Percentiles rank a stretch among this genome's conserved stretches.
Evolutionary conservation across 495 filamentous ascomycete species (phyloP).

Genomic region (Daldinia concentrica): DNA sequence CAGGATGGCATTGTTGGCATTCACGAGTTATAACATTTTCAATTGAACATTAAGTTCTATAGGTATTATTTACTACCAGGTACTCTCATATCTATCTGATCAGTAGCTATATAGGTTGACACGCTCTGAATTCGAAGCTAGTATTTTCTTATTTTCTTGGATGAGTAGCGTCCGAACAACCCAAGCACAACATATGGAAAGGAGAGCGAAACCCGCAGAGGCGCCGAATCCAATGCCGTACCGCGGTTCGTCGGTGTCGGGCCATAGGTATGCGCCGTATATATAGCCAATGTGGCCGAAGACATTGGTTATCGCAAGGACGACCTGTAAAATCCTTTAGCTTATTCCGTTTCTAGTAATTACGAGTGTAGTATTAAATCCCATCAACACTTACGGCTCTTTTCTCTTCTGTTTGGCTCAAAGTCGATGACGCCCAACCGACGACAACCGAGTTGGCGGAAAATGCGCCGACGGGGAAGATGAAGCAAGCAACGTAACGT

Average conservation of each 20-base stretch:
- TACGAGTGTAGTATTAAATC: background rate
- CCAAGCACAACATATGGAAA: conserved; percentile 37
- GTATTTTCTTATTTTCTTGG: conserved; percentile 30
- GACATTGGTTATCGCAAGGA: conserved; percentile 58
- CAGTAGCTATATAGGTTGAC: conserved; percentile 35
- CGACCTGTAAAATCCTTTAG: conserved; percentile 28
- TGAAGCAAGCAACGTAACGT: conserved; percentile 54
- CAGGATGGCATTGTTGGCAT: background rate
- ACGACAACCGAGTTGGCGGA: conserved; percentile 56
- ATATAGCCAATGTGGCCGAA: conserved; percentile 57
- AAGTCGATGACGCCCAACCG: conserved; percentile 55
- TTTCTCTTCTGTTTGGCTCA: conserved; percentile 56
- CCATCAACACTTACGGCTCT: conserved; percentile 45
- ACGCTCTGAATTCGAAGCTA: conserved; percentile 5
- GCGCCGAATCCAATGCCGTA: conserved; percentile 49
- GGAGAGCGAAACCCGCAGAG: conserved; percentile 39
- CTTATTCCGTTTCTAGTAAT: background rate
- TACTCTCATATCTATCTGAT: background rate
- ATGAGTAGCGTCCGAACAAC: conserved; percentile 30
- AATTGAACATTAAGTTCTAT: background rate
- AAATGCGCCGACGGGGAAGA: conserved; percentile 56
- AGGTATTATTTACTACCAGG: background rate
- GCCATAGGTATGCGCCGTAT: conserved; percentile 60
- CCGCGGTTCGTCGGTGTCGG: conserved; percentile 53
- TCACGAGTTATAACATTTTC: background rate